phyloP scores from a whole-genome alignment of 768 basidiomycete species.

The Termitomyces sp. region DNA sequence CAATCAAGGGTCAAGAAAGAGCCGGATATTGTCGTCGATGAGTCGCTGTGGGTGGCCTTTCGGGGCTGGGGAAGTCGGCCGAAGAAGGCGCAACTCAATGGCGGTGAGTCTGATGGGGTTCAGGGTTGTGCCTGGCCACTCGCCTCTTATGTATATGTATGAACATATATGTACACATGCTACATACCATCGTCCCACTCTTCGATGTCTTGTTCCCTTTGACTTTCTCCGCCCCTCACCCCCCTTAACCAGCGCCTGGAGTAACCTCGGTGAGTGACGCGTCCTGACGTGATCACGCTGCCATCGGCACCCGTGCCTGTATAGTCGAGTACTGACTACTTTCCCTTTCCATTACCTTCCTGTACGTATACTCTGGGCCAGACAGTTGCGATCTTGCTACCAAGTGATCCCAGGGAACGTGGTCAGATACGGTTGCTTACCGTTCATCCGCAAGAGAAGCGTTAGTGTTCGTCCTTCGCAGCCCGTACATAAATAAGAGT shows the following conservation, averaged over 20 bases:
- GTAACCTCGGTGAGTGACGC: not conserved
- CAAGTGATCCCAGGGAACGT: not conserved
- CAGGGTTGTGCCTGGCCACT: not conserved
- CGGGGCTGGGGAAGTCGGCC: conserved; percentile 6
- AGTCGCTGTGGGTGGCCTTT: not conserved
- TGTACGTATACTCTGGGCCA: not conserved
- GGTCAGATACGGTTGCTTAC: not conserved
- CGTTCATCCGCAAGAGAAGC: not conserved
- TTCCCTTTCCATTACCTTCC: not conserved
- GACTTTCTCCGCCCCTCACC: not conserved
- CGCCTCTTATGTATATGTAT: not conserved
- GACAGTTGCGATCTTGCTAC: not conserved
- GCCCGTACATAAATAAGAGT: not conserved
- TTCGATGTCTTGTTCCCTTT: not conserved
- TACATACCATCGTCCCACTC: not conserved
- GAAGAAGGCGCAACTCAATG: conserved; percentile 1
- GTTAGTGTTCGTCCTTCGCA: not conserved
- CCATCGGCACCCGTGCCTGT: not conserved
- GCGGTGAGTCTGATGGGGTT: not conserved
- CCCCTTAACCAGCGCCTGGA: not conserved
- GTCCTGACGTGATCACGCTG: conserved; percentile 7
- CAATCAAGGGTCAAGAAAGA: not conserved
- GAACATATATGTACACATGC: not conserved
- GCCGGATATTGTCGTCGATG: not conserved
- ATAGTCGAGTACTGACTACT: not conserved